These are phyloP conservation scores for Eremothecium gossypii DNA, from an alignment of 1,139 yeast genomes.

Conservation along the genomic window DNA sequence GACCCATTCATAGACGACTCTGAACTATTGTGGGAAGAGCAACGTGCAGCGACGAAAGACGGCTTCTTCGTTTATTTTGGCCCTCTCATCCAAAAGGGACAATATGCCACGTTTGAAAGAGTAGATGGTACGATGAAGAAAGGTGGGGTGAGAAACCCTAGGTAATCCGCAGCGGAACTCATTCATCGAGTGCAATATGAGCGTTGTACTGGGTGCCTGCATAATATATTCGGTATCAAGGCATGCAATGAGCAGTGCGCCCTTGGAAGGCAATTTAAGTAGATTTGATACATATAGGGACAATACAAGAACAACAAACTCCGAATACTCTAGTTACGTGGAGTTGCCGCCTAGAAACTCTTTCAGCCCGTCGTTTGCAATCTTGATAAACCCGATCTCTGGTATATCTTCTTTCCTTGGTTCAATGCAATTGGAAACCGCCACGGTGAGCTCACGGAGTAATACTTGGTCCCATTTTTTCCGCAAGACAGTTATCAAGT, in stretches of 20 bases:
- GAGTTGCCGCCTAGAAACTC: conserved; percentile 1
- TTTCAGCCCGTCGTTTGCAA: conserved; percentile 16
- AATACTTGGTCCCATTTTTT: conserved; percentile 22
- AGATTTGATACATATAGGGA: too few relatives aligned
- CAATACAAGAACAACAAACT: too few relatives aligned
- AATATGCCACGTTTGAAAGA: conserved; percentile 34
- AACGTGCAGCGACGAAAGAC: conserved; percentile 83
- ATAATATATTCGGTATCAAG: too few relatives aligned
- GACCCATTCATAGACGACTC: conserved; percentile 97
- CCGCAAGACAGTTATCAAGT: conserved; percentile 19
- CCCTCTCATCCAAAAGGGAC: conserved; percentile 68
- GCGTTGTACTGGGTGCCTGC: too few relatives aligned
- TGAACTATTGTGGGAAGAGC: conserved; percentile 88
- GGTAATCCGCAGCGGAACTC: neutral
- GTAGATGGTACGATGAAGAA: conserved; percentile 35
- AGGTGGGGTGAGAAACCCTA: conserved; percentile 25
- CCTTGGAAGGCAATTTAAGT: too few relatives aligned
- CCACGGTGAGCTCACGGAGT: conserved; percentile 14
- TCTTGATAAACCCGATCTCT: conserved; percentile 21
- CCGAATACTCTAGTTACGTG: too few relatives aligned
- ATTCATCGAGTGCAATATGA: too few relatives aligned
- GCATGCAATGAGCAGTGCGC: too few relatives aligned
- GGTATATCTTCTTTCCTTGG: conserved; percentile 12
- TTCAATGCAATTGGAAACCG: conserved; percentile 6
- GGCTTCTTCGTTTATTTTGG: conserved; percentile 97